Percentiles rank a stretch among this genome's conserved stretches.
Evolutionary conservation across 179 eudicot genomes (phyloP).

Genomic region (Actinidia polygama): DNA sequence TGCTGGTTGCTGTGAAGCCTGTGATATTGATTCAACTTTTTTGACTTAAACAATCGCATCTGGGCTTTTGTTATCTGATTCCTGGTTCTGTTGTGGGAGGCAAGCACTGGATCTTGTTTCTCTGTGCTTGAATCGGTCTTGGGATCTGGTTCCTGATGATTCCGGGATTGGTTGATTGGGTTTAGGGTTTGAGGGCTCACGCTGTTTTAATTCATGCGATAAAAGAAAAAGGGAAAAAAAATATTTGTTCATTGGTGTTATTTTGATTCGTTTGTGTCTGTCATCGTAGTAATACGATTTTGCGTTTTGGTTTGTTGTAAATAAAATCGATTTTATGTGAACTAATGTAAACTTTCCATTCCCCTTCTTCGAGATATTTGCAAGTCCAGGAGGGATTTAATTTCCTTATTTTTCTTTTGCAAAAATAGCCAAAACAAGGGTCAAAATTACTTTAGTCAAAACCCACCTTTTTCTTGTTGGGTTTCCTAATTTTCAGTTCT

Average conservation of each 20-base stretch:
- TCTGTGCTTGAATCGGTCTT: constrained; percentile 21
- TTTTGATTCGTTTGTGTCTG: constrained; percentile 15
- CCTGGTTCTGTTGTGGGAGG: constrained; percentile 19
- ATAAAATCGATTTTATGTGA: constrained; percentile 18
- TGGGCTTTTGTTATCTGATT: constrained; percentile 6
- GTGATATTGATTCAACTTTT: background rate
- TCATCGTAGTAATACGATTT: background rate
- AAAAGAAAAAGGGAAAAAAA: background rate
- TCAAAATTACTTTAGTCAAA: background rate
- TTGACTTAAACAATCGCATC: constrained; percentile 23
- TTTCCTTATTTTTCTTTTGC: constrained; percentile 2
- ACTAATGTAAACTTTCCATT: constrained; percentile 20
- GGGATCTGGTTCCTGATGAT: constrained; percentile 36
- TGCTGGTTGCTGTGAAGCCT: background rate
- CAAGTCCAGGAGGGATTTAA: constrained; percentile 31
- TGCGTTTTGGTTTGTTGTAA: constrained; percentile 12
- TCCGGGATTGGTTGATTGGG: constrained; percentile 37
- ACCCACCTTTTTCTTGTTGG: constrained; percentile 67
- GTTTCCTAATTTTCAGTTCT: constrained; percentile 34
- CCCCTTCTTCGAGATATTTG: constrained; percentile 19
- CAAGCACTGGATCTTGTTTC: constrained; percentile 32
- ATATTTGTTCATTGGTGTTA: background rate
- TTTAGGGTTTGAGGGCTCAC: constrained; percentile 23
- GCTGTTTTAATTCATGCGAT: constrained; percentile 10
- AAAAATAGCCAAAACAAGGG: background rate